These are phyloP conservation scores for Baorangia bicolor DNA, from an alignment of 768 basidiomycete genomes.

Conservation along the genomic window DNA sequence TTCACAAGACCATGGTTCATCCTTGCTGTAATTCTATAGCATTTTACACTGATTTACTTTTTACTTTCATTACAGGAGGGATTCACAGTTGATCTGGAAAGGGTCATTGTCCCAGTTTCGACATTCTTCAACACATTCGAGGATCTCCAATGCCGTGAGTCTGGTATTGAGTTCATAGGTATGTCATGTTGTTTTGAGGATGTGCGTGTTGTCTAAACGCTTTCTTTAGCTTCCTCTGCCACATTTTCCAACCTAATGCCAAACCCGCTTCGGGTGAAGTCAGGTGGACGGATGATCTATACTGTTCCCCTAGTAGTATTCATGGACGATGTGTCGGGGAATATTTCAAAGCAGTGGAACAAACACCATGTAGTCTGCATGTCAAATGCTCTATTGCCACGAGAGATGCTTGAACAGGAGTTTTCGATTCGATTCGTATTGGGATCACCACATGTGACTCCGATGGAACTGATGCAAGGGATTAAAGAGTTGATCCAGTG, in stretches of 20 bases:
- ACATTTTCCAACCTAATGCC: conserved; percentile 13
- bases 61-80: background rate
- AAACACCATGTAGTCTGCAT: conserved; percentile 35
- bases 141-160: background rate
- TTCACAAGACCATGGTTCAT: background rate
- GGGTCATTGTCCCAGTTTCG: background rate
- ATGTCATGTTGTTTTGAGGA: background rate
- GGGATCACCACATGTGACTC: conserved; percentile 34
- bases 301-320: conserved; percentile 29
- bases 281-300: conserved; percentile 19
- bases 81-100: conserved; percentile 3
- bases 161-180: conserved; percentile 6
- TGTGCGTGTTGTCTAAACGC: background rate
- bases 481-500: conserved; percentile 31
- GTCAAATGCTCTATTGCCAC: conserved; percentile 31
- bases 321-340: conserved; percentile 37
- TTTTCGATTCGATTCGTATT: conserved; percentile 30
- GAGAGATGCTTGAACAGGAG: conserved; percentile 32
- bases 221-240: background rate
- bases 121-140: conserved; percentile 7
- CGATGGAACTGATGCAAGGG: conserved; percentile 33
- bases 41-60: no score
- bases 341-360: conserved; percentile 39
- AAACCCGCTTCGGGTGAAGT: conserved; percentile 15
- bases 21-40: no score